A percentile compares a stretch with the other conserved stretches of the same genome.
Conservation (phyloP, 2,329 filamentous ascomycete genomes). For the Colletotrichum spinosum region DNA sequence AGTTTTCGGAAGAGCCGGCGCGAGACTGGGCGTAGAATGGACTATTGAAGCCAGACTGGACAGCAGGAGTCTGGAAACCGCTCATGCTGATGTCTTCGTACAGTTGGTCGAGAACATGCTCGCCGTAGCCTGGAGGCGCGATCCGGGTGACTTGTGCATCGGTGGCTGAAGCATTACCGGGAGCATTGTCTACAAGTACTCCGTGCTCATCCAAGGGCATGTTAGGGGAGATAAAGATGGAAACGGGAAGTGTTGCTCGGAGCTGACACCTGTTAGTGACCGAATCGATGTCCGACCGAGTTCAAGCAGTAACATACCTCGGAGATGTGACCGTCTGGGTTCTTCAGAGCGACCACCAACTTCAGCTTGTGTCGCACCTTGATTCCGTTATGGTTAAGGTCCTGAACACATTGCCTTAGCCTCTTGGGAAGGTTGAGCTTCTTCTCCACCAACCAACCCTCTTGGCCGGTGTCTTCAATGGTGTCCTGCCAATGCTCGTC, state of each 20-base stretch:
- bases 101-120: conserved; percentile 89
- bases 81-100: conserved; percentile 87
- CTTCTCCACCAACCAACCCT: conserved; percentile 72
- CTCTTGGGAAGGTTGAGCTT: conserved; percentile 81
- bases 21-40: conserved; percentile 80
- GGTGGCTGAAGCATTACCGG: conserved; percentile 57
- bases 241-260: conserved; percentile 88
- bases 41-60: conserved; percentile 80
- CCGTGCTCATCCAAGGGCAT: conserved; percentile 90
- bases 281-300: neutral
- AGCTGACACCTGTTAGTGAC: conserved; percentile 61
- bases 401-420: conserved; percentile 86
- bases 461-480: conserved; percentile 74
- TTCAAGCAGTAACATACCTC: conserved; percentile 67
- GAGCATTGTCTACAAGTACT: conserved; percentile 75
- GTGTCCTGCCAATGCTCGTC: conserved; percentile 77
- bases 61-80: conserved; percentile 82
- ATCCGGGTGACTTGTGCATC: conserved; percentile 70
- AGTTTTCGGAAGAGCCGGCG: conserved; percentile 83
- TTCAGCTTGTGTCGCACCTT: conserved; percentile 94
- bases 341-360: conserved; percentile 89
- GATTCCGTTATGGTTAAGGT: conserved; percentile 88
- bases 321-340: conserved; percentile 93
- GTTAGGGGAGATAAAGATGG: conserved; percentile 95
- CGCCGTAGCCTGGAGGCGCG: conserved; percentile 92